Percentiles rank a stretch among this genome's conserved stretches.
These are phyloP conservation scores for Phyllosticta citriasiana DNA, from an alignment of 2,329 filamentous ascomycete genomes.

Conservation along the genomic window DNA sequence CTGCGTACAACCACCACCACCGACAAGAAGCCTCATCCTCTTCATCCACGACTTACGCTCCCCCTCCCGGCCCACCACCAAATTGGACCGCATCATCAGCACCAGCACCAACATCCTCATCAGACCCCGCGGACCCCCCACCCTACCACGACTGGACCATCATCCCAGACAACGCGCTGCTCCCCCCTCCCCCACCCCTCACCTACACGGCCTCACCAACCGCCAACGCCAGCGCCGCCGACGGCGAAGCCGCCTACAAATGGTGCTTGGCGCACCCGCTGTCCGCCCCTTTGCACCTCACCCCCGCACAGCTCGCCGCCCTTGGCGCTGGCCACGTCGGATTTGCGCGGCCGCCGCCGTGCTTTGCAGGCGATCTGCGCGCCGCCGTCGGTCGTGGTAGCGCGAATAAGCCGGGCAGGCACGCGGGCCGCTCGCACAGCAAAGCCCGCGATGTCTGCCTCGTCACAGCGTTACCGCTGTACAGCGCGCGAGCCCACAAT, in stretches of 20 bases:
- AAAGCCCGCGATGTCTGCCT: constrained; percentile 50
- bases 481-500: constrained; percentile 49
- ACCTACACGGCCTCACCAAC: constrained; percentile 56
- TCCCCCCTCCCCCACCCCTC: constrained; percentile 62
- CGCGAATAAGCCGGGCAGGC: constrained; percentile 22
- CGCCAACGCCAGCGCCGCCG: constrained; percentile 56
- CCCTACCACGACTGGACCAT: constrained; percentile 63
- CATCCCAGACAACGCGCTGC: constrained; percentile 61
- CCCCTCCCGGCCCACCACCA: constrained; percentile 14
- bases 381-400: background rate
- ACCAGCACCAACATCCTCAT: constrained; percentile 20
- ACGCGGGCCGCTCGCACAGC: constrained; percentile 35
- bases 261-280: constrained; percentile 58
- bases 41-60: constrained; percentile 7
- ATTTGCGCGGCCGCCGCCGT: constrained; percentile 19
- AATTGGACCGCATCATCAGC: constrained; percentile 12
- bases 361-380: constrained; percentile 13
- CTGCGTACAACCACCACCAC: background rate
- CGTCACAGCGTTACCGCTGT: constrained; percentile 59
- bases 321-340: constrained; percentile 43
- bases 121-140: constrained; percentile 36
- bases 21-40: background rate
- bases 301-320: constrained; percentile 37
- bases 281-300: constrained; percentile 40
- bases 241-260: constrained; percentile 53